Evolutionary conservation across 129 eudicot genomes (phyloP), one percentile per base, ranked within the genome.

Genomic region (Tagetes patula): DNA sequence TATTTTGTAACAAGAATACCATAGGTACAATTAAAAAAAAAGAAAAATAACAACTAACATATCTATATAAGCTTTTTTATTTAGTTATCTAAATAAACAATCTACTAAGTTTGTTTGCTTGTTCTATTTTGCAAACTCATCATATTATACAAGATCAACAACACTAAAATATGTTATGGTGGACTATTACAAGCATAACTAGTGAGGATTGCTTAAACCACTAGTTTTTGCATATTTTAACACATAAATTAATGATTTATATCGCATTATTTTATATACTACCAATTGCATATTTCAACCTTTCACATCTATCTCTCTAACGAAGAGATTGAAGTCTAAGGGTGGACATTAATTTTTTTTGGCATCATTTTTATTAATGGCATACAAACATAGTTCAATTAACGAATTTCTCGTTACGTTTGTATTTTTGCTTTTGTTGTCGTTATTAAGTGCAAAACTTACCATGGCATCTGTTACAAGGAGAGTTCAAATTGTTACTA

Each of bases 301-400:
- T 43, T 30, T 32, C 42, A 10, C 20, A 13, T 32, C 3, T 33
- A 6, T 37, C 72, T 46, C 33, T 69, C 48, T 69, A 34, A 33
- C 33, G 4, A 33, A 13, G 42, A 33, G 46, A 60, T 60, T 3
- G 1, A 34, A 47, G 55, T 13, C 20, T 67, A 49, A 20, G 27
- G 27, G 27, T 20, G 27, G 72, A 31, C 31, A 39, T 38, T 4
- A 11, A 43, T 27, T n/a, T 65, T 2, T 41, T 8, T 46, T 34
- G 34, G 36, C 62, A 36, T 69, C 33, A 2, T 69, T 69, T n/a
- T 48, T 49, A 1, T 27, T 55, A 4, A 72, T 72, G 77, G 33
- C 14, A 60, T 27, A 13, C 48, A 73, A 14, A 56, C 67, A 4
- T 55, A 46, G 27, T 14, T 55, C 27, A 32, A n/a, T 53, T 34